A percentile compares a stretch with the other conserved stretches of the same genome.
Evolutionary conservation across 192 early-diverging fungal species (phyloP).

Genomic region (Mortierella alpina): DNA sequence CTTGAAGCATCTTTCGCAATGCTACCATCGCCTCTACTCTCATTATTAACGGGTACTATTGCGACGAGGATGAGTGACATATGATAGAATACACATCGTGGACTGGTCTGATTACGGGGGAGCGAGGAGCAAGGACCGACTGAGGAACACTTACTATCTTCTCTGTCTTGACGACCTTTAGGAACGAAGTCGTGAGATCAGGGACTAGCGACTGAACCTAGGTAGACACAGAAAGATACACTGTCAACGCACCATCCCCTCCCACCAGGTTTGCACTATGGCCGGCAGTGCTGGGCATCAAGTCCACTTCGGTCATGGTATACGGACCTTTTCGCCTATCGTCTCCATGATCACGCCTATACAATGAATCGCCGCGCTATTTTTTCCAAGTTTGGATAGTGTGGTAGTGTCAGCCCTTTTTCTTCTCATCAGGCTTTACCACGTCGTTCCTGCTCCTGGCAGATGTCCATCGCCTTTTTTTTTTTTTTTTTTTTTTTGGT

Average conservation of each 20-base stretch:
- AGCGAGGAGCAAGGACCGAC: no score
- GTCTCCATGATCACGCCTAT: constrained; percentile 84
- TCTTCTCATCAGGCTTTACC: no score
- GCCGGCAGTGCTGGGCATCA: no score
- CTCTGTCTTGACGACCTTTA: constrained; percentile 73
- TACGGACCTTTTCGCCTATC: constrained; percentile 73
- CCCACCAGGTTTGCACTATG: neutral
- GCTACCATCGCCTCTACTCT: constrained; percentile 77
- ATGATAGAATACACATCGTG: neutral
- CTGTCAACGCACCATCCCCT: neutral
- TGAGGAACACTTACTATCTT: constrained; percentile 62
- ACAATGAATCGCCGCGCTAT: constrained; percentile 79
- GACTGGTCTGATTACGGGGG: no score
- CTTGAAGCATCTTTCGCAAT: constrained; percentile 71
- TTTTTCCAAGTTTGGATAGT: neutral
- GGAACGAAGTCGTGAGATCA: constrained; percentile 68
- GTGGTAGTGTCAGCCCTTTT: no score
- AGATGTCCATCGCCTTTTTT: no score
- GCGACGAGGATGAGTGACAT: neutral
- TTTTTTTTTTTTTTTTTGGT: neutral
- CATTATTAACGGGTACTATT: constrained; percentile 65
- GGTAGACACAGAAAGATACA: neutral
- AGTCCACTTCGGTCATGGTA: no score
- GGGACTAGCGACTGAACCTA: constrained; percentile 75
- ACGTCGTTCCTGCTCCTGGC: no score